phyloP scores from a whole-genome alignment of 1,284 basidiomycete genomes.

The Salmacisia buchloeana region DNA sequence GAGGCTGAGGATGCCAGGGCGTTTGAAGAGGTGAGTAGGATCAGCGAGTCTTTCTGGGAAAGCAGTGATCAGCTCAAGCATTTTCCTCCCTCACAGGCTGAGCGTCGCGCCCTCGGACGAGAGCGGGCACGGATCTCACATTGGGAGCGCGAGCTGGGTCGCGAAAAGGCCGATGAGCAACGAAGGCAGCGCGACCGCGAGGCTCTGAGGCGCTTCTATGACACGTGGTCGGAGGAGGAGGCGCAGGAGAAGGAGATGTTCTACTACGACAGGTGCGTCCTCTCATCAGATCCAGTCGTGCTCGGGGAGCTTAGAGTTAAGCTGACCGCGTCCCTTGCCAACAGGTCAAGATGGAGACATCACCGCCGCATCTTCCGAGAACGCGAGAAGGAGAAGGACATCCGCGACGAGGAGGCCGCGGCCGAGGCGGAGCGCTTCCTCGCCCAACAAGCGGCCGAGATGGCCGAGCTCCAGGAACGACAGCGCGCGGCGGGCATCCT shows the following conservation, averaged over 20 bases:
- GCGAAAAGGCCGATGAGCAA: slow-evolving; percentile 21
- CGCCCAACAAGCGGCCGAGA: slow-evolving; percentile 39
- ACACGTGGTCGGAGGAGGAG: slow-evolving; percentile 14
- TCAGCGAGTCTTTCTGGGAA: no score
- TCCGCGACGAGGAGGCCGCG: slow-evolving; percentile 23
- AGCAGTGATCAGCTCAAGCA: no score
- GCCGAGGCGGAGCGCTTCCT: slow-evolving; percentile 40
- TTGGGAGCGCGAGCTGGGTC: slow-evolving; percentile 28
- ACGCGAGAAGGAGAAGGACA: slow-evolving; percentile 25
- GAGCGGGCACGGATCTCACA: slow-evolving; percentile 20
- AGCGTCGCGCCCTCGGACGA: slow-evolving; percentile 3
- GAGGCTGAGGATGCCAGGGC: slow-evolving; percentile 15
- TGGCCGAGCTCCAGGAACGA: slow-evolving; percentile 32
- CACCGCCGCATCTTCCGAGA: slow-evolving; percentile 19
- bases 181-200: slow-evolving; percentile 10
- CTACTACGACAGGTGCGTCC: slow-evolving; percentile 24
- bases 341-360: slow-evolving; percentile 37
- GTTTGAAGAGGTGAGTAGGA: slow-evolving; percentile 13
- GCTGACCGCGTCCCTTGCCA: slow-evolving; percentile 8
- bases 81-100: no score
- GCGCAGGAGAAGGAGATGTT: slow-evolving; percentile 24
- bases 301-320: no score
- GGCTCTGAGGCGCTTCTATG: neutral
- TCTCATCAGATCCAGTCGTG: no score
- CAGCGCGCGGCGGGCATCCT: slow-evolving; percentile 39